Conservation (phyloP, 208 protist species). For the Tritrichomonas foetus region DNA sequence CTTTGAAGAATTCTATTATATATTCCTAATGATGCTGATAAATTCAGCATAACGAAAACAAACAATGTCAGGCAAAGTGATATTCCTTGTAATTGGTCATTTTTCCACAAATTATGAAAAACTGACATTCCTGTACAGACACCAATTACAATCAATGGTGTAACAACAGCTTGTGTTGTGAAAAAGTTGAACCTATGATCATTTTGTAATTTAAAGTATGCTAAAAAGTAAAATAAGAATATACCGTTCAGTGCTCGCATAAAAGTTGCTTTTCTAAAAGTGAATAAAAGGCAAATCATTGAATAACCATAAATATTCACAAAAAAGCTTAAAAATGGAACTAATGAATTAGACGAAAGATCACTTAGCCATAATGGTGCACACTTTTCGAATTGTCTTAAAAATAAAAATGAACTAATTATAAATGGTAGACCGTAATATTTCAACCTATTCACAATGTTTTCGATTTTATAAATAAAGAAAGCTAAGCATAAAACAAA, state of each 20-base stretch:
- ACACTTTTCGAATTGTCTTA: background rate
- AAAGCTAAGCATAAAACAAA: background rate
- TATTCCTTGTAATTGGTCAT: background rate
- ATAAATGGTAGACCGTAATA: background rate
- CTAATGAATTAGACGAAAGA: background rate
- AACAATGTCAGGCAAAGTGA: background rate
- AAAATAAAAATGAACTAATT: background rate
- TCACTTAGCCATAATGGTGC: background rate
- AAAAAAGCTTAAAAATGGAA: background rate
- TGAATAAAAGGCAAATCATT: background rate
- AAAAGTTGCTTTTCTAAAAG: background rate
- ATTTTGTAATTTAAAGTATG: background rate
- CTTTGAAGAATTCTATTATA: background rate
- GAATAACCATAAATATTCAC: background rate
- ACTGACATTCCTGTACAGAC: background rate
- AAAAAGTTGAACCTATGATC: background rate
- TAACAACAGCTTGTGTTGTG: background rate
- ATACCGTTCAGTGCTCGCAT: too few species aligned
- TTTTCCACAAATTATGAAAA: background rate
- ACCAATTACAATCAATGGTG: background rate
- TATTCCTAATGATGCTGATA: background rate
- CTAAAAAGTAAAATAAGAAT: background rate
- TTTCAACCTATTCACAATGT: background rate
- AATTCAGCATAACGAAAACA: too few species aligned
- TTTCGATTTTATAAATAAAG: background rate